A percentile compares a stretch with the other conserved stretches of the same genome.
Evolutionary conservation across 2,329 filamentous ascomycete genomes (phyloP).

Genomic region (Colletotrichum simmondsii): DNA sequence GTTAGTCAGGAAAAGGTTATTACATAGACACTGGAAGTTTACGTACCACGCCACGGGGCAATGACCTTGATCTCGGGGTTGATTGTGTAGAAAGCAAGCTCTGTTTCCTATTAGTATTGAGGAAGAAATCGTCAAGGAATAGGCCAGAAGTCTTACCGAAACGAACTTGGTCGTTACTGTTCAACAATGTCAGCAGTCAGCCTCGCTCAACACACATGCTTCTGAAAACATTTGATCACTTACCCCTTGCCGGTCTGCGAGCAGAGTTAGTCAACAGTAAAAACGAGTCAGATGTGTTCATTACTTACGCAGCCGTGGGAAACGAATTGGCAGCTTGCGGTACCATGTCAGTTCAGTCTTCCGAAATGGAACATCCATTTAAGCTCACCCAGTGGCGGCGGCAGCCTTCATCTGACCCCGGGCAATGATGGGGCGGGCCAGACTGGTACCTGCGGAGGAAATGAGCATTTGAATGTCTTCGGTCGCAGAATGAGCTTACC

Average conservation of each 20-base stretch:
- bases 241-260: conserved; percentile 31
- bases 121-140: background rate
- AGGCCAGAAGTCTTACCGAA: conserved; percentile 39
- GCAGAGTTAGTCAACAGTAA: background rate
- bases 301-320: conserved; percentile 58
- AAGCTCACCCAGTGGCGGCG: background rate
- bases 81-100: conserved; percentile 49
- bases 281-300: background rate
- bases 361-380: background rate
- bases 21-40: background rate
- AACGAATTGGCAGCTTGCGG: conserved; percentile 47
- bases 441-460: conserved; percentile 55
- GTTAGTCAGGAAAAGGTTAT: background rate
- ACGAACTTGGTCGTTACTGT: conserved; percentile 47
- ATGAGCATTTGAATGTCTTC: background rate
- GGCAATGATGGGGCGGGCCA: conserved; percentile 75
- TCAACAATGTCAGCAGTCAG: background rate
- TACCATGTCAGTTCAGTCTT: background rate
- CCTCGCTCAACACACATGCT: background rate
- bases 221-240: background rate
- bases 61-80: conserved; percentile 68
- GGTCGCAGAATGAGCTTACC: conserved; percentile 48
- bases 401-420: conserved; percentile 64
- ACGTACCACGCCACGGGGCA: conserved; percentile 66
- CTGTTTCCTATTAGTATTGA: conserved; percentile 14